phyloP scores from a whole-genome alignment of 2,329 filamentous ascomycete species.

The Trichophyton simii region DNA sequence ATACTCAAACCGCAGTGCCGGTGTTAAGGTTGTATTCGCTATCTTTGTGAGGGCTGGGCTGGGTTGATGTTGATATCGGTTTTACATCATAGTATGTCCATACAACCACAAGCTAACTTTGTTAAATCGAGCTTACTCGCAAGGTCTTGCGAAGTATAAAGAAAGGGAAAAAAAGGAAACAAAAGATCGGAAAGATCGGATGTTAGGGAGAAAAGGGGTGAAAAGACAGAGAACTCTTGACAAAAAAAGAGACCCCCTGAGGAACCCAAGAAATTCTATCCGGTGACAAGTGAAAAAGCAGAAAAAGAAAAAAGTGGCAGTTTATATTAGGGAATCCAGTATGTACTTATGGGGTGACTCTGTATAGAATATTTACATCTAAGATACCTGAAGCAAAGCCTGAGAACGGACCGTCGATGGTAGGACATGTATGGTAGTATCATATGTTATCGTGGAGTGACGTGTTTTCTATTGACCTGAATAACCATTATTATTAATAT shows the following conservation, averaged over 20 bases:
- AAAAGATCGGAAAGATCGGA: background rate
- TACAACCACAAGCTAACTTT: no score
- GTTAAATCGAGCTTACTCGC: background rate
- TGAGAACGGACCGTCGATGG: background rate
- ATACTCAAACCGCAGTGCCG: background rate
- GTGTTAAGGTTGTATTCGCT: background rate
- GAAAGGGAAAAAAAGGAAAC: no score
- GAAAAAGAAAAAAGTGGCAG: background rate
- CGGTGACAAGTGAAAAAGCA: background rate
- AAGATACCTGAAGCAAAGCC: background rate
- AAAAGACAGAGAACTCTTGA: no score
- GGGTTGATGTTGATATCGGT: background rate
- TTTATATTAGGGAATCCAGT: no score
- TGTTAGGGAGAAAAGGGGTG: background rate
- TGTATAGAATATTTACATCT: background rate
- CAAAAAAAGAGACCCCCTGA: background rate
- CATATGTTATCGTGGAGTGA: background rate
- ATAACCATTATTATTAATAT: background rate
- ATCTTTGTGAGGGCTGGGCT: background rate
- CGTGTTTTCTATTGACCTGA: background rate
- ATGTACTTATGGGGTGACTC: no score
- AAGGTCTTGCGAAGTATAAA: background rate
- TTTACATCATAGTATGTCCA: background rate
- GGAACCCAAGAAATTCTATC: background rate
- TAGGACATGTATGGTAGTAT: background rate